Base-by-base conservation (phyloP, 495 filamentous ascomycete species). In the Trichoderma virens region DNA sequence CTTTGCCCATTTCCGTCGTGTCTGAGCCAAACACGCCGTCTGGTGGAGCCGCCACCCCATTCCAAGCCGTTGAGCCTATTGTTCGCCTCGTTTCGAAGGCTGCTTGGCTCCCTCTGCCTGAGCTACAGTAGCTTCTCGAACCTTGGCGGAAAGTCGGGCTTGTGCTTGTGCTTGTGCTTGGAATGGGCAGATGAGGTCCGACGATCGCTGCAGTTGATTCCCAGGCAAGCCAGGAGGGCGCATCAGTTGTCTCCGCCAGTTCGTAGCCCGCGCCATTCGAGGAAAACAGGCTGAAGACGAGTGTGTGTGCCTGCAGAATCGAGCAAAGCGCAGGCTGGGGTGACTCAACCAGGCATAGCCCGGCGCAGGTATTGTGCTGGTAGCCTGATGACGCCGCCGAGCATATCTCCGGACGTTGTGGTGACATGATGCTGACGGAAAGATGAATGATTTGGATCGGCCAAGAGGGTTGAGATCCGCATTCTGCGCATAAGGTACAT, bases 371-470 rank as follows among this genome's bases (percentile, higher is more conserved):
- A 56, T 27, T 13, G 20, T 18, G 3, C 51, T 14, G 27, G 25
- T 28, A 27, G 8, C 8, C 27, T 11, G 9, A 27, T 56, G 51
- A 56, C 51, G 51, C 23, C 27, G 13, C 20, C 16, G 45, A 51
- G 16, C n/a, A 6, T 27, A 3, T 43, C 39, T 43, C 39, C 39
- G 39, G 14, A 18, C 39, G 7, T 8, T n/a, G 43, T 20, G 20
- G 18, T 56, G 51, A 56, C 51, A 56, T 56, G 51, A 56, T 56
- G 51, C 51, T 56, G 51, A 56, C 51, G 51, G 28, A 56, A 56
- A 30, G 51, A 3, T 30, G 51, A 18, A 20, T n/a, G 20, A 51
- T 20, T 51, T 51, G 45, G n/a, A 6, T 25, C 3, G 45, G 5
- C 18, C 5, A 2, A 25, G 16, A 25, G 4, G 6, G n/a, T 13